These are phyloP conservation scores for Colletotrichum sp. DNA, from an alignment of 2,329 filamentous ascomycete species.

Conservation along the genomic window DNA sequence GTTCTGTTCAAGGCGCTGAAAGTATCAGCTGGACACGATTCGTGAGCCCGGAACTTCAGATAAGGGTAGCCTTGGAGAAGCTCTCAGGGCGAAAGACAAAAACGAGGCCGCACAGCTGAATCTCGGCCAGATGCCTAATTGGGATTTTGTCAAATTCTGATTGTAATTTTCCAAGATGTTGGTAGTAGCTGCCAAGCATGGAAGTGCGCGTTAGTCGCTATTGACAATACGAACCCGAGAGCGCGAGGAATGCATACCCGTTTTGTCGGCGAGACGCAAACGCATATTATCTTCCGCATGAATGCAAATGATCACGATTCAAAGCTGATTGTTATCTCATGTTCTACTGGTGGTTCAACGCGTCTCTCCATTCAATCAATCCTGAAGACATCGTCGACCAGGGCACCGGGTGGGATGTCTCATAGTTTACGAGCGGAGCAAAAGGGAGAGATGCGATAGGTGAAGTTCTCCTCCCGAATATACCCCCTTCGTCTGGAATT, in stretches of 20 bases:
- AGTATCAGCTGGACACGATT: background rate
- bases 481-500: background rate
- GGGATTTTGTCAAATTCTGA: background rate
- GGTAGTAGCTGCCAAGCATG: background rate
- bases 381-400: background rate
- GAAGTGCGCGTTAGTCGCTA: background rate
- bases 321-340: background rate
- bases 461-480: background rate
- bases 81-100: background rate
- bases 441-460: constrained; percentile 8
- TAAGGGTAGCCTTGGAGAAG: background rate
- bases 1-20: background rate
- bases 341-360: background rate
- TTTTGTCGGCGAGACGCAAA: background rate
- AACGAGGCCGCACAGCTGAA: accelerated
- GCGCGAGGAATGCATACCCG: background rate
- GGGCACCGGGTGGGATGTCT: background rate
- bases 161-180: background rate
- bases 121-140: background rate
- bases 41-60: background rate
- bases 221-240: background rate
- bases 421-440: background rate
- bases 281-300: background rate
- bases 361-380: background rate
- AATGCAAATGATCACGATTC: background rate